Evolutionary conservation across 306 rosid genomes (phyloP), one percentile per base, ranked within the genome.

Genomic region (Acacia crassicarpa): DNA sequence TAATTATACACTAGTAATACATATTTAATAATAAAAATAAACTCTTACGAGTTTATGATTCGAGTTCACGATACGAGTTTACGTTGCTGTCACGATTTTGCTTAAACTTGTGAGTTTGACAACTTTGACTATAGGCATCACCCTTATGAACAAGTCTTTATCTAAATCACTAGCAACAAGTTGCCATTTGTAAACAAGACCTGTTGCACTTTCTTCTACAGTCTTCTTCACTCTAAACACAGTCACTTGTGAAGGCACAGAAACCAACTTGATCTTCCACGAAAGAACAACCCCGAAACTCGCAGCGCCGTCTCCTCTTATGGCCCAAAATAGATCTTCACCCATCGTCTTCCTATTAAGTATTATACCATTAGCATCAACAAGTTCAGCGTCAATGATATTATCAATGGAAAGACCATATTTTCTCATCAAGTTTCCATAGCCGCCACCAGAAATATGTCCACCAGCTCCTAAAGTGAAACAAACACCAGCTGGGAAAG

Each of bases 371-470:
- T 81, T 75, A 5, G 70, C 88, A 43, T 84, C 75, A 20, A 87
- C 82, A 3, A 87, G 1, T 5, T 46, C 44, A 2, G 87, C 90
- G 15, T 87, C 86, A 32, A 87, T 32, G 49, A 87, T 76, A 59
- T 94, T 81, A 61, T 94, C 98, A 3, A 83, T 86, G 4, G 98
- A 82, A 32, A 94, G 90, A 9, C 98, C 97, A 77, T 83, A 87
- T 75, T 91, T 94, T 79, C 97, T 87, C 85, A 94, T 33, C 86
- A 94, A 23, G 76, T 84, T 91, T 0, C 98, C 97, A 23, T 94
- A 92, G 0, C 98, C 98, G 25, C 97, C 97, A 4, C 97, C 97
- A 32, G 91, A 86, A 15, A 94, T n/a, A 41, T 91, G 94, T 0
- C 98, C 97, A 6, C 97, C 98, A 4, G 78, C 59, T 2, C 94